phyloP scores from a whole-genome alignment of 345 rosid species.

The Gossypium bickii region DNA sequence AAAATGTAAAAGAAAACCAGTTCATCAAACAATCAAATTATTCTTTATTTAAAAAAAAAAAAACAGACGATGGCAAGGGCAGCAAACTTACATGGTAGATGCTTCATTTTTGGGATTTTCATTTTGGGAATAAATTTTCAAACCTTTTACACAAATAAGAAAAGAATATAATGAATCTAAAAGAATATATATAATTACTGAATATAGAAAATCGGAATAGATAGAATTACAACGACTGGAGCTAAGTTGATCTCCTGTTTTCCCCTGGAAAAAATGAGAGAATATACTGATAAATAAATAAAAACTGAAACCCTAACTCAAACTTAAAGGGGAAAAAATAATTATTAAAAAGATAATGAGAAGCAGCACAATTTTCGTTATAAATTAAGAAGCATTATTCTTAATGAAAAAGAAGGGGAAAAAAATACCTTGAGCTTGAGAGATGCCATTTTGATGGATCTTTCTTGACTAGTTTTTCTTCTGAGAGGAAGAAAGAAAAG shows the following conservation, averaged over 20 bases:
- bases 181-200: background rate
- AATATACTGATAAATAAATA: background rate
- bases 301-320: conserved; percentile 6
- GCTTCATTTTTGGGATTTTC: conserved; percentile 34
- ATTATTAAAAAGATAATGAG: background rate
- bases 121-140: conserved; percentile 45
- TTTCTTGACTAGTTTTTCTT: background rate
- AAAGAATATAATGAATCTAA: background rate
- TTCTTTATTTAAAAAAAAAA: background rate
- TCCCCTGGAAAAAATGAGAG: conserved; percentile 3
- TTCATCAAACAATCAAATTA: background rate
- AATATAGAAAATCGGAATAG: background rate
- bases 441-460: background rate
- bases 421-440: conserved; percentile 7
- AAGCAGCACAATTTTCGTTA: too few species aligned
- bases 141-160: conserved; percentile 21
- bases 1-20: background rate
- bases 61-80: background rate
- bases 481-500: background rate
- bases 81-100: conserved; percentile 38
- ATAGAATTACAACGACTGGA: background rate
- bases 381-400: background rate
- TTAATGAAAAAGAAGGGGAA: background rate
- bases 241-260: background rate
- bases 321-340: background rate